phyloP scores from a whole-genome alignment of 768 basidiomycete species.

The Lentinula detonsa region DNA sequence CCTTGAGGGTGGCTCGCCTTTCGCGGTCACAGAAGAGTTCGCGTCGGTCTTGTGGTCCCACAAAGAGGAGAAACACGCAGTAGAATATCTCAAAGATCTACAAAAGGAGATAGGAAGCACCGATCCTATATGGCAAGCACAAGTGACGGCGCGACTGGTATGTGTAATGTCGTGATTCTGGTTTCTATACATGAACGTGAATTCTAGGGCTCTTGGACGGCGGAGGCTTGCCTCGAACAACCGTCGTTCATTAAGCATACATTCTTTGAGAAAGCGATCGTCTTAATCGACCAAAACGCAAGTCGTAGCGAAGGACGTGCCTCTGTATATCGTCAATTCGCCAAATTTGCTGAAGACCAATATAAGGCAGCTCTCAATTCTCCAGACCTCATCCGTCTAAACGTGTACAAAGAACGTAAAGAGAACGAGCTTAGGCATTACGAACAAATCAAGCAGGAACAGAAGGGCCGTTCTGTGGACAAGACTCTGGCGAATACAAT shows the following conservation, averaged over 20 bases:
- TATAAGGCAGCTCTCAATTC: constrained; percentile 67
- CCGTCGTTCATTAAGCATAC: constrained; percentile 60
- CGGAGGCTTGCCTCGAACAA: constrained; percentile 79
- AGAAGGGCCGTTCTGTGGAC: constrained; percentile 10
- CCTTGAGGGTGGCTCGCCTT: constrained; percentile 38
- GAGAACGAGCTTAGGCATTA: constrained; percentile 50
- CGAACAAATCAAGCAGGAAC: constrained; percentile 33
- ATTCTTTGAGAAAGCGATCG: constrained; percentile 66
- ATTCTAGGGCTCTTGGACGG: constrained; percentile 81
- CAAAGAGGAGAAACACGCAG: constrained; percentile 78
- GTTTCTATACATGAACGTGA: not conserved
- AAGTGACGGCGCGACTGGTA: constrained; percentile 51
- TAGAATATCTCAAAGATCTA: constrained; percentile 56
- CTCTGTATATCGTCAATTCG: constrained; percentile 73
- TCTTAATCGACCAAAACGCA: constrained; percentile 19
- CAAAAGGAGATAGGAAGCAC: constrained; percentile 6
- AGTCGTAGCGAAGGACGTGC: constrained; percentile 31
- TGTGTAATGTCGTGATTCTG: constrained; percentile 14
- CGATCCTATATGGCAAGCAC: constrained; percentile 4
- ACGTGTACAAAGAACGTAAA: constrained; percentile 70
- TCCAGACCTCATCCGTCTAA: constrained; percentile 63
- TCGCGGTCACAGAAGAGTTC: constrained; percentile 71
- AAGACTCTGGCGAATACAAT: constrained; percentile 28
- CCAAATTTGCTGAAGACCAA: constrained; percentile 85
- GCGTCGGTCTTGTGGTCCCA: constrained; percentile 88